phyloP scores from a whole-genome alignment of 2,329 filamentous ascomycete species.

The Diaporthe sp. region DNA sequence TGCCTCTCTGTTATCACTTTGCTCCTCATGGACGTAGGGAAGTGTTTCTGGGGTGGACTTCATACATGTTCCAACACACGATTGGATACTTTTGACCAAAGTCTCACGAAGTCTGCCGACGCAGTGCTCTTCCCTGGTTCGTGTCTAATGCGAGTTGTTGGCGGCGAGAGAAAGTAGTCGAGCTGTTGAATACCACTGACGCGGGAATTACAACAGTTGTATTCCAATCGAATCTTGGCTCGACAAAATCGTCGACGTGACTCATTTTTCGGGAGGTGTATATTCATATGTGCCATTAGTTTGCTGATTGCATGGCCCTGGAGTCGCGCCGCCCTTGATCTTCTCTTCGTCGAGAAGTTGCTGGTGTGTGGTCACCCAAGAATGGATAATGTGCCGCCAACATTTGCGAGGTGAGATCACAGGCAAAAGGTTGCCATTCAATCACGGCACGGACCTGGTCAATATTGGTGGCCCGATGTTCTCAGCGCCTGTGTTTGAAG shows the following conservation, averaged over 20 bases:
- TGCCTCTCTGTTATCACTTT: too few species aligned
- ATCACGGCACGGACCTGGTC: background rate
- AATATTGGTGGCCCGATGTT: background rate
- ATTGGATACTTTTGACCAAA: too few species aligned
- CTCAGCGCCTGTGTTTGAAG: background rate
- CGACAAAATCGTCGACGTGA: background rate
- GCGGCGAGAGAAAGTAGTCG: too few species aligned
- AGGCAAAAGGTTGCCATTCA: background rate
- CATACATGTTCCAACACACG: too few species aligned
- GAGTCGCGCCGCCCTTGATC: constrained; percentile 71
- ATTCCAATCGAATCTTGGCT: background rate
- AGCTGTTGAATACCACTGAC: background rate
- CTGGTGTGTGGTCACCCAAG: constrained; percentile 75
- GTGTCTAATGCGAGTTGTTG: background rate
- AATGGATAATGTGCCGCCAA: background rate
- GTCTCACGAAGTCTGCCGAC: background rate
- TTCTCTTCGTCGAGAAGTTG: constrained; percentile 75
- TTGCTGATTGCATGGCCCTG: constrained; percentile 12
- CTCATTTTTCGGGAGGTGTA: too few species aligned
- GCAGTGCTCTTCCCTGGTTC: background rate
- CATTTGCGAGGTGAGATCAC: background rate
- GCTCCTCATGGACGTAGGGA: too few species aligned
- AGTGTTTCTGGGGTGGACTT: too few species aligned
- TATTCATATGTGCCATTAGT: too few species aligned
- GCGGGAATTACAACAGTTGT: background rate